A percentile compares a stretch with the other conserved stretches of the same genome.
Evolutionary conservation across 2,329 filamentous ascomycete genomes (phyloP).

Genomic region (Fusarium floridanum): DNA sequence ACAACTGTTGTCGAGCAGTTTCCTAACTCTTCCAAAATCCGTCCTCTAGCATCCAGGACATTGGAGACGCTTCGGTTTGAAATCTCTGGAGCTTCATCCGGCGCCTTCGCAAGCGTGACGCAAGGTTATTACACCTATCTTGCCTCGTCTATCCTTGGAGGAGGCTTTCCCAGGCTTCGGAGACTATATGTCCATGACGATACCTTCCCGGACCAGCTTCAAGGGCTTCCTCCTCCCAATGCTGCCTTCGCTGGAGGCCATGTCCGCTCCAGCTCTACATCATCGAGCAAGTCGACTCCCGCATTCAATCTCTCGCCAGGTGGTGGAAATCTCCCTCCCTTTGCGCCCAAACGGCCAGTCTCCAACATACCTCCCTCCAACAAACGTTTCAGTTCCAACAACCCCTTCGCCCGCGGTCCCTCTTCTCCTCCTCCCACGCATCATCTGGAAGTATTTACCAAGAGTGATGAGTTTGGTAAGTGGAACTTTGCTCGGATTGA

Average conservation of each 20-base stretch:
- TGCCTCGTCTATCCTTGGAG: constrained; percentile 82
- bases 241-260: constrained; percentile 49
- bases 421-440: constrained; percentile 59
- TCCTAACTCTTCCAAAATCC: constrained; percentile 61
- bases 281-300: constrained; percentile 43
- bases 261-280: constrained; percentile 50
- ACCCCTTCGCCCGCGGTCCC: constrained; percentile 62
- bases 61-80: constrained; percentile 85
- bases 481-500: constrained; percentile 70
- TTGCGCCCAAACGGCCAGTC: constrained; percentile 46
- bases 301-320: constrained; percentile 44
- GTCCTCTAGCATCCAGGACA: constrained; percentile 75
- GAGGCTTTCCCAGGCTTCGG: constrained; percentile 78
- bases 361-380: constrained; percentile 46
- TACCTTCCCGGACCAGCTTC: constrained; percentile 83
- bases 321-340: constrained; percentile 41
- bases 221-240: constrained; percentile 76
- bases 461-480: constrained; percentile 68
- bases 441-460: constrained; percentile 71
- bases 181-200: constrained; percentile 89
- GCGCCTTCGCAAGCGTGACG: constrained; percentile 68
- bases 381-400: constrained; percentile 71
- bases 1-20: constrained; percentile 64
- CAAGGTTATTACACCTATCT: constrained; percentile 86
- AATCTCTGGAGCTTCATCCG: constrained; percentile 73